A percentile compares a stretch with the other conserved stretches of the same genome.
Evolutionary conservation across 202 grass and related monocot genomes (phyloP).

Genomic region (Bolboschoenoplectus hybrid): DNA sequence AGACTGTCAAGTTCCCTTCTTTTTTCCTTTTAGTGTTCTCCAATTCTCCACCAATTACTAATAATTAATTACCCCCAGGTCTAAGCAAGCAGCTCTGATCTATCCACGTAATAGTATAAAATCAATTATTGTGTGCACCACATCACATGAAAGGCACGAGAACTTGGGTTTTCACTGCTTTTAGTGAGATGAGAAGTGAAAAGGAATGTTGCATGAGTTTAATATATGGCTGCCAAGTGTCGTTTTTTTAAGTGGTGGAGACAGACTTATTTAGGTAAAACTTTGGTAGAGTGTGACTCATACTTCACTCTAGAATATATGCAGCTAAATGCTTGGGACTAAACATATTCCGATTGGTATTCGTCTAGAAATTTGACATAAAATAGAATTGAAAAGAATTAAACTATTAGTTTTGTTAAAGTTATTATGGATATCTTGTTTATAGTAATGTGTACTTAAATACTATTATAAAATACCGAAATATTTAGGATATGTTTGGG

Average conservation of each 20-base stretch:
- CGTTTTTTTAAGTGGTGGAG: neutral
- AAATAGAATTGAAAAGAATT: neutral
- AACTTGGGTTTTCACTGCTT: neutral
- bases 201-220: neutral
- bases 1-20: neutral
- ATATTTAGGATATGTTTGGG: too few species aligned
- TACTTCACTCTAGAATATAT: neutral
- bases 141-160: constrained; percentile 15
- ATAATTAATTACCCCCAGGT: neutral
- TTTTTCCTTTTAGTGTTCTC: neutral
- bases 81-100: constrained; percentile 16
- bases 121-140: neutral
- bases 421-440: neutral
- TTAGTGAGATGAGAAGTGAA: neutral
- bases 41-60: neutral
- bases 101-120: neutral
- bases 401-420: neutral
- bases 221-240: neutral
- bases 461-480: neutral
- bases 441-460: neutral
- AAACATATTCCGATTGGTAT: too few species aligned
- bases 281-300: neutral
- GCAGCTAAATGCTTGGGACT: too few species aligned
- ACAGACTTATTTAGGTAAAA: constrained; percentile 8
- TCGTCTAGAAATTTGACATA: neutral